Conservation (phyloP, 768 basidiomycete species). For the Leucocoprinus leucothites region DNA sequence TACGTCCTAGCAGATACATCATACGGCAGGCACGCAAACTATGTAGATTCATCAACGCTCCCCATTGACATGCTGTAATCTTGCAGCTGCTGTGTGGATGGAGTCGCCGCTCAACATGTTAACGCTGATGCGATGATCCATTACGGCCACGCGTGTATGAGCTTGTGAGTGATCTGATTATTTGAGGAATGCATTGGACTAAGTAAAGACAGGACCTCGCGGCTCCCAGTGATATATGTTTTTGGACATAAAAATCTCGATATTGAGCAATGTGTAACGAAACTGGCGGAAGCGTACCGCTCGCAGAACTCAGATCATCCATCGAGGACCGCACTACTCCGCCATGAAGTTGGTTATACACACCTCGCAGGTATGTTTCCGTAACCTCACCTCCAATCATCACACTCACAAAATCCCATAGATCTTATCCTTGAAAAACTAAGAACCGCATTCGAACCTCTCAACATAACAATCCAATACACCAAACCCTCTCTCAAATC, state of each 20-base stretch:
- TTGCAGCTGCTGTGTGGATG: slow-evolving; percentile 93
- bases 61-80: neutral
- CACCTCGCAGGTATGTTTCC: slow-evolving; percentile 54
- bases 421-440: slow-evolving; percentile 31
- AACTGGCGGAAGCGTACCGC: slow-evolving; percentile 34
- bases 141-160: slow-evolving; percentile 96
- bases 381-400: neutral
- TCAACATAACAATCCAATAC: slow-evolving; percentile 33
- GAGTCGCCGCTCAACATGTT: slow-evolving; percentile 92
- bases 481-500: slow-evolving; percentile 25
- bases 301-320: slow-evolving; percentile 8
- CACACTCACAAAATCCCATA: slow-evolving; percentile 16
- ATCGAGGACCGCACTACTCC: slow-evolving; percentile 41
- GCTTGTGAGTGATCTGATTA: slow-evolving; percentile 55
- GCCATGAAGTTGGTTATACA: slow-evolving; percentile 77
- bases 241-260: slow-evolving; percentile 77
- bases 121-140: slow-evolving; percentile 91
- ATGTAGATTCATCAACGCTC: neutral
- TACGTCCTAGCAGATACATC: slow-evolving; percentile 98
- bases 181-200: neutral
- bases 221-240: slow-evolving; percentile 87
- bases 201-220: slow-evolving; percentile 59
- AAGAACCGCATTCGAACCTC: slow-evolving; percentile 20
- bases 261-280: slow-evolving; percentile 42
- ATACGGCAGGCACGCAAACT: slow-evolving; percentile 77